phyloP scores from a whole-genome alignment of 805 yeast genomes.

The Candida maltosa region DNA sequence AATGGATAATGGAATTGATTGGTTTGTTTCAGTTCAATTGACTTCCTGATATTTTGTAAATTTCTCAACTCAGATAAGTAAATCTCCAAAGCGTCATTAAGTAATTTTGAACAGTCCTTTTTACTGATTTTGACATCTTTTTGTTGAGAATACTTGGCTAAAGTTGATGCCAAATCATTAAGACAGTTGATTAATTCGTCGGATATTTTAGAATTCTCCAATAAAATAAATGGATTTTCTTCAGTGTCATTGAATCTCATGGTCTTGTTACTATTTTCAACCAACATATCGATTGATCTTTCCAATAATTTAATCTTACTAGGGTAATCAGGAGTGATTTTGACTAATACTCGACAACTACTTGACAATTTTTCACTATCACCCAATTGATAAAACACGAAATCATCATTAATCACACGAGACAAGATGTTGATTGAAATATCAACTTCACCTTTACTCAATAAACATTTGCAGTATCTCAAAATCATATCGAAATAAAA shows the following conservation, averaged over 20 bases:
- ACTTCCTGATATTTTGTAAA: slow-evolving; percentile 15
- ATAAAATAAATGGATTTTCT: slow-evolving; percentile 16
- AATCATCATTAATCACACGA: slow-evolving; percentile 32
- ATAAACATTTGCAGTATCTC: slow-evolving; percentile 36
- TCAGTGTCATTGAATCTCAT: slow-evolving; percentile 18
- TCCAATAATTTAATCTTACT: slow-evolving; percentile 24
- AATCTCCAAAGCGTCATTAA: slow-evolving; percentile 29
- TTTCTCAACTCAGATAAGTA: slow-evolving; percentile 33
- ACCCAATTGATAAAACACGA: slow-evolving; percentile 34
- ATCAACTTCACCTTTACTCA: slow-evolving; percentile 38
- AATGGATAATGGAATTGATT: slow-evolving; percentile 32
- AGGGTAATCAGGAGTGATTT: slow-evolving; percentile 15
- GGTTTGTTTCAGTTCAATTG: slow-evolving; percentile 9
- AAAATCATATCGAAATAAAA: slow-evolving; percentile 41
- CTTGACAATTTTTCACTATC: slow-evolving; percentile 39
- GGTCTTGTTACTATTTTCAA: slow-evolving; percentile 23
- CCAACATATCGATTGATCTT: slow-evolving; percentile 31
- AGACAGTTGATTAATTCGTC: slow-evolving; percentile 34
- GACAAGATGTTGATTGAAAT: slow-evolving; percentile 24
- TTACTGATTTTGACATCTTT: slow-evolving; percentile 6
- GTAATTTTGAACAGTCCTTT: slow-evolving; percentile 8
- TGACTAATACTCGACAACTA: slow-evolving; percentile 34
- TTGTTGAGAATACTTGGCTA: slow-evolving; percentile 17
- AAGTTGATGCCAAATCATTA: slow-evolving; percentile 30
- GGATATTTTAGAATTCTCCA: slow-evolving; percentile 25